Base-by-base conservation (phyloP, 129 eudicot species). In the Arctium minus region DNA sequence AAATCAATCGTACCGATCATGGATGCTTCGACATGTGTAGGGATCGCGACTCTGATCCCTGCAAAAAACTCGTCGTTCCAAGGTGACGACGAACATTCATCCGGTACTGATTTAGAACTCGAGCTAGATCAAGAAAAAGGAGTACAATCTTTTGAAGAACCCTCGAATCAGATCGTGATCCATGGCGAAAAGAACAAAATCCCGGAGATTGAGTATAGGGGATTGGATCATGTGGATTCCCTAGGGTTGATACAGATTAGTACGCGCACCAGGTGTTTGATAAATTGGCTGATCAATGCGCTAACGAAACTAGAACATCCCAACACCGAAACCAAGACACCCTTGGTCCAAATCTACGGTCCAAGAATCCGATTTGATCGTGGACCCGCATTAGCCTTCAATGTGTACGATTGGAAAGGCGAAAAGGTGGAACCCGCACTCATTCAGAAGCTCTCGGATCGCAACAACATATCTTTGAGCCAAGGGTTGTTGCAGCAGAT, bases 351-450 rank as follows among this genome's bases (percentile, higher is more conserved):
- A 78, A 92, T 94, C 38, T 92, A 94, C 70, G 98, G 98, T 31
- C 97, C 98, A 31, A 83, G 83, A 78, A 78, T 92, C 31, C 88
- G 91, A 76, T 94, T 92, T 73, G 91, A 91, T 65, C 81, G 98
- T 18, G 98, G 96, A 27, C 92, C 97, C 0, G 98, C 98, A 7
- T 73, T 94, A 80, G 94, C 97, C 0, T 94, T 94, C 80, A 92
- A 91, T 69, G 72, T 94, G 36, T 89, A 84, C 27, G 98, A 92
- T 69, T 92, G 98, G 98, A 94, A 92, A 88, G 92, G 92, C 3
- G 98, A 94, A 50, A 92, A 80, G 82, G 91, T 94, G 1, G 97
- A 94, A 50, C 98, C 98, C 18, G 80, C 84, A 38, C 89, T 94
- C 3, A 87, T 94, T 35, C 97, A 94, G 87, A 94, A 94, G 79